Percentiles rank a stretch among this genome's conserved stretches.
phyloP scores from a whole-genome alignment of 176 grass and related monocot genomes.

The Oryza brachyantha region DNA sequence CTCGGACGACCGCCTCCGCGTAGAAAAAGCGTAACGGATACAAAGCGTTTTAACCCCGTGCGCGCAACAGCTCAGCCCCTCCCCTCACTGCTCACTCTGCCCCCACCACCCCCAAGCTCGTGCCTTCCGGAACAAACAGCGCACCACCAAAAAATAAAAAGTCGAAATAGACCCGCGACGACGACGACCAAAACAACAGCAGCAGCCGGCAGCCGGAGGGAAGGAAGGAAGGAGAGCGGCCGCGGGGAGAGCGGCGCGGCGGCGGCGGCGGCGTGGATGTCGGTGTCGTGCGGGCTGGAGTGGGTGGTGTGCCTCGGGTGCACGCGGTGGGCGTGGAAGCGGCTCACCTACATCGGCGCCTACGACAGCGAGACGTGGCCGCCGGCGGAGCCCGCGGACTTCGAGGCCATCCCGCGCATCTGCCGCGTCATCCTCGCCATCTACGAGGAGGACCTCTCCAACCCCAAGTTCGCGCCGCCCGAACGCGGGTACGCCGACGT shows the following conservation, averaged over 20 bases:
- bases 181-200: not conserved
- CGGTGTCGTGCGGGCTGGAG: constrained; percentile 88
- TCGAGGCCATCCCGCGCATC: constrained; percentile 80
- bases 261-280: constrained; percentile 42
- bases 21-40: not conserved
- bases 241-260: not conserved
- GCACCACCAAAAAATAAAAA: not conserved
- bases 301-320: constrained; percentile 86
- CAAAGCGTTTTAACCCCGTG: not conserved
- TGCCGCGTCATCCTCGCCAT: constrained; percentile 76
- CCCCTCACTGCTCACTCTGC: not conserved
- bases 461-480: constrained; percentile 53
- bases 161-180: not conserved
- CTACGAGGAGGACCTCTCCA: constrained; percentile 59
- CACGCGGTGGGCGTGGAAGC: constrained; percentile 91
- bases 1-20: too few relatives aligned
- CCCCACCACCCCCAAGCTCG: not conserved
- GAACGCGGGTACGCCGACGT: constrained; percentile 44
- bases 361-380: constrained; percentile 99
- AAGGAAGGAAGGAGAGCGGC: not conserved
- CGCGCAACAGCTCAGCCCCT: not conserved
- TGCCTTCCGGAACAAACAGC: constrained; percentile 16
- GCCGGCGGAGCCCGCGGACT: constrained; percentile 46
- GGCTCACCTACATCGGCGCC: constrained; percentile 84
- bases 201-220: not conserved